A percentile compares a stretch with the other conserved stretches of the same genome.
Conservation (phyloP, 2,329 filamentous ascomycete species). For the Trichophyton rubrum region DNA sequence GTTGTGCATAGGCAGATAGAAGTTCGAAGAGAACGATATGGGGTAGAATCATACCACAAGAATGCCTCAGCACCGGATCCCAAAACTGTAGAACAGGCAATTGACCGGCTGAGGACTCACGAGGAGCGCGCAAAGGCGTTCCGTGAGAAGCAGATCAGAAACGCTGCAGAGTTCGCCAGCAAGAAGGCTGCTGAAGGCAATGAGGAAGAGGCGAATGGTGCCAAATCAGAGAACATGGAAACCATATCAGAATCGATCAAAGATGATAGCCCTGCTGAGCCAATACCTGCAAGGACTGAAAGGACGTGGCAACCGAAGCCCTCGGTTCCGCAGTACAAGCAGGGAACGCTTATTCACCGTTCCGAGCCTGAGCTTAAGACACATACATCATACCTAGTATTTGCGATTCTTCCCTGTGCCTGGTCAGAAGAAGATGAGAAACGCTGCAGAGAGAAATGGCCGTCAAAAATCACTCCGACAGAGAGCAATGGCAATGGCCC, state of each 20-base stretch:
- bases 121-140: slow-evolving; percentile 57
- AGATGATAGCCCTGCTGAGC: background rate
- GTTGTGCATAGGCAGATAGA: slow-evolving; percentile 68
- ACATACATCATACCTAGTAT: slow-evolving; percentile 93
- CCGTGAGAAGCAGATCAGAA: slow-evolving; percentile 32
- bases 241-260: background rate
- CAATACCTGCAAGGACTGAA: background rate
- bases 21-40: slow-evolving; percentile 67
- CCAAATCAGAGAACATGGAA: background rate
- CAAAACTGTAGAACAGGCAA: slow-evolving; percentile 61
- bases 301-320: slow-evolving; percentile 7
- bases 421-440: slow-evolving; percentile 78
- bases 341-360: slow-evolving; percentile 66
- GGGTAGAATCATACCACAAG: slow-evolving; percentile 54
- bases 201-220: background rate
- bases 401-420: slow-evolving; percentile 73
- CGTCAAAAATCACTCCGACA: slow-evolving; percentile 42
- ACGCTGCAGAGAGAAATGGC: slow-evolving; percentile 51
- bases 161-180: background rate
- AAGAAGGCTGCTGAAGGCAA: background rate
- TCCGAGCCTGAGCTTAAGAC: slow-evolving; percentile 84
- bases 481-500: slow-evolving; percentile 17
- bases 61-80: slow-evolving; percentile 51
- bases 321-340: slow-evolving; percentile 48
- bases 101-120: slow-evolving; percentile 59